These are phyloP conservation scores for Suillus decipiens DNA, from an alignment of 768 basidiomycete species.

Conservation along the genomic window DNA sequence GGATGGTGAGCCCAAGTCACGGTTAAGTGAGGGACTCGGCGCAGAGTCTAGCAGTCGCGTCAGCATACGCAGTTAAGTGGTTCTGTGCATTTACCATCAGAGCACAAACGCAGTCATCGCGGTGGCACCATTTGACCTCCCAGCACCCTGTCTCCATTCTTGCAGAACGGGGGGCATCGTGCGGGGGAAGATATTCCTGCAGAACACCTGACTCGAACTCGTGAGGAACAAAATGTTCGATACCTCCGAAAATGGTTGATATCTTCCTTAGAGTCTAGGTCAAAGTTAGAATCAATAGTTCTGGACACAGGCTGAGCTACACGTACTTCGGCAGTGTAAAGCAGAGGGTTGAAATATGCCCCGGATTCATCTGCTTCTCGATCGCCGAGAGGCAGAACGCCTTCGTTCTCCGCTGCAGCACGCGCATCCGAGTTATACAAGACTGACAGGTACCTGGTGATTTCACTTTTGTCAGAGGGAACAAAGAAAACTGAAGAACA, in stretches of 20 bases:
- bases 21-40: slow-evolving; percentile 67
- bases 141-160: slow-evolving; percentile 64
- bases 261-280: slow-evolving; percentile 53
- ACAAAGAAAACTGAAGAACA: not conserved
- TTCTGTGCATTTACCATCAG: slow-evolving; percentile 53
- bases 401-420: slow-evolving; percentile 15
- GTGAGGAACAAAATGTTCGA: slow-evolving; percentile 56
- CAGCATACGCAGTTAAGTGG: slow-evolving; percentile 10
- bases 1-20: slow-evolving; percentile 82
- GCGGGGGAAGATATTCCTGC: slow-evolving; percentile 46
- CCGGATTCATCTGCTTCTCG: slow-evolving; percentile 32
- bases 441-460: slow-evolving; percentile 40
- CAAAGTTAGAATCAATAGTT: slow-evolving; percentile 8
- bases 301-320: not conserved
- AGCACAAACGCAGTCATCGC: slow-evolving; percentile 74
- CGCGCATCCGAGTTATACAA: slow-evolving; percentile 58
- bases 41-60: slow-evolving; percentile 53
- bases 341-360: slow-evolving; percentile 57
- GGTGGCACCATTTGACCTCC: slow-evolving; percentile 79
- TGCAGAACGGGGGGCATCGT: slow-evolving; percentile 54
- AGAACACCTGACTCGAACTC: slow-evolving; percentile 20
- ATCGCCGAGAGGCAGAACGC: slow-evolving; percentile 25
- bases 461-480: slow-evolving; percentile 24
- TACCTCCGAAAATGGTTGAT: slow-evolving; percentile 58
- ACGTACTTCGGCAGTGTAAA: slow-evolving; percentile 59